These are phyloP conservation scores for Fonsecaea nubica DNA, from an alignment of 2,329 filamentous ascomycete species.

Conservation along the genomic window DNA sequence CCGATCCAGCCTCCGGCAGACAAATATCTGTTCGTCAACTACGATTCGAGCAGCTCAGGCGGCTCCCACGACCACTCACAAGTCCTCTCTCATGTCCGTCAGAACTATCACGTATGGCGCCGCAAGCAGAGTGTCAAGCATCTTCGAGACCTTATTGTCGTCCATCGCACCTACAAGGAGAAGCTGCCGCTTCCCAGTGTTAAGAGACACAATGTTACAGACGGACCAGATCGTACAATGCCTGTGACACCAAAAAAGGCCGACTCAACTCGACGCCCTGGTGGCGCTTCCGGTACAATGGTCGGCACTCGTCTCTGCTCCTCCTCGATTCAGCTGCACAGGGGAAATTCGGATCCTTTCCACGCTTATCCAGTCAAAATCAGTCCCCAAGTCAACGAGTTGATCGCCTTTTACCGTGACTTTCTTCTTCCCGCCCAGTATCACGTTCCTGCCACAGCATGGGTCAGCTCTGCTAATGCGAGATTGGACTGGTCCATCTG, in stretches of 20 bases:
- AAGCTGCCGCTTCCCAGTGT: not conserved
- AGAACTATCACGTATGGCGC: slow-evolving; percentile 6
- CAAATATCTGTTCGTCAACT: slow-evolving; percentile 12
- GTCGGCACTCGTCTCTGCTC: not conserved
- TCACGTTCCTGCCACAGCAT: not conserved
- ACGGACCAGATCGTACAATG: not conserved
- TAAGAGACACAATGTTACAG: not conserved
- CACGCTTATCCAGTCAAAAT: slow-evolving; percentile 9
- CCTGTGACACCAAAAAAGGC: not conserved
- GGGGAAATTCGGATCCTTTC: slow-evolving; percentile 13
- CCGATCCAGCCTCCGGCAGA: not conserved
- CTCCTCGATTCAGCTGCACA: not conserved
- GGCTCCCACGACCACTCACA: not conserved
- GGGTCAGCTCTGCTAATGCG: slow-evolving; percentile 10
- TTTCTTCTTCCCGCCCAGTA: slow-evolving; percentile 10
- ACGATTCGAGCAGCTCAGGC: not conserved
- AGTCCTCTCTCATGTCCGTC: slow-evolving; percentile 13
- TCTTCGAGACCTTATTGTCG: not conserved
- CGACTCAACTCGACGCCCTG: not conserved
- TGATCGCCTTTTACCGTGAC: slow-evolving; percentile 11
- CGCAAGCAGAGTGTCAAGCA: not conserved
- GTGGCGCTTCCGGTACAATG: not conserved
- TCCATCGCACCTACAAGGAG: not conserved
- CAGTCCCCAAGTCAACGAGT: slow-evolving; percentile 2
- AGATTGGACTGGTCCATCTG: slow-evolving; percentile 11